A percentile compares a stretch with the other conserved stretches of the same genome.
phyloP scores from a whole-genome alignment of 2,329 filamentous ascomycete species.

The Epichloe sylvatica region DNA sequence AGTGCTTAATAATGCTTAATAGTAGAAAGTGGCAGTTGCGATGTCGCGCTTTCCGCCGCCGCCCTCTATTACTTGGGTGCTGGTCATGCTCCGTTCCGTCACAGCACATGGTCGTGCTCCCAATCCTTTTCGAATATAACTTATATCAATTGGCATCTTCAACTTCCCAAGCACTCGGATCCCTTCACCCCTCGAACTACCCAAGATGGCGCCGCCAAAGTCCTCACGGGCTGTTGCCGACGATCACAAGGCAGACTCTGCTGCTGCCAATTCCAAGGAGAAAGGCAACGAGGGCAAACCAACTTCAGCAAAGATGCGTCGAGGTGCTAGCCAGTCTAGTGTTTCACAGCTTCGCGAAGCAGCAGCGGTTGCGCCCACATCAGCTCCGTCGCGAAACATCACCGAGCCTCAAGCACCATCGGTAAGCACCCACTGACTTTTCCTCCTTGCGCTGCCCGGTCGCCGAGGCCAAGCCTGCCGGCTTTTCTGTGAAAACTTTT shows the following conservation, averaged over 20 bases:
- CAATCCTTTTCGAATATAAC: background rate
- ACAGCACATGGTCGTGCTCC: background rate
- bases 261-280: conserved; percentile 25
- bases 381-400: conserved; percentile 17
- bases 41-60: background rate
- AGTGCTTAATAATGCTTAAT: background rate
- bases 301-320: conserved; percentile 40
- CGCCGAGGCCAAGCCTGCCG: background rate
- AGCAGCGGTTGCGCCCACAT: conserved; percentile 23
- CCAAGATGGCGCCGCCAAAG: conserved; percentile 32
- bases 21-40: background rate
- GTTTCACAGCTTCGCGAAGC: conserved; percentile 23
- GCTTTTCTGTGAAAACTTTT: background rate
- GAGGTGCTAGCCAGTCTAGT: conserved; percentile 38
- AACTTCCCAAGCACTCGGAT: background rate
- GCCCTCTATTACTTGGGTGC: background rate
- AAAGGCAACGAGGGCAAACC: conserved; percentile 27
- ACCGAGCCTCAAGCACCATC: conserved; percentile 20
- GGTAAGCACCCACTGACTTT: conserved; percentile 14
- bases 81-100: background rate
- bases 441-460: background rate
- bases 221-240: conserved; percentile 29
- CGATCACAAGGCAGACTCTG: conserved; percentile 30
- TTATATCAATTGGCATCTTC: background rate
- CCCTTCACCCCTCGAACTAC: background rate